Conservation (phyloP, 257 asterid genomes). For the Gardenia jasminoides region DNA sequence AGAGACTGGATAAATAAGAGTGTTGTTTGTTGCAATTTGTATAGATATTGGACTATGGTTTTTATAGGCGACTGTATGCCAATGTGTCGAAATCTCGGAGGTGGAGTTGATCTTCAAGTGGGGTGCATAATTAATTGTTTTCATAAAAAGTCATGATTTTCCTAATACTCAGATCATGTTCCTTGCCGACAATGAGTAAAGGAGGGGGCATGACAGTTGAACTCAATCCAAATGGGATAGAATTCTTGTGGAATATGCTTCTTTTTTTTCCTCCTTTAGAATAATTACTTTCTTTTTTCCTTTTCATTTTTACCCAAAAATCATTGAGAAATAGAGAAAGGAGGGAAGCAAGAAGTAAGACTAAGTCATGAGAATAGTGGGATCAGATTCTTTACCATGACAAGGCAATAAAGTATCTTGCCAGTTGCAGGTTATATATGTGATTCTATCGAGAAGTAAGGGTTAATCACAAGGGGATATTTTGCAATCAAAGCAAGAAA, state of each 20-base stretch:
- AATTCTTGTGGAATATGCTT: neutral
- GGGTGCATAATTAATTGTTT: neutral
- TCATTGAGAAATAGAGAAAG: neutral
- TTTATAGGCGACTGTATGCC: slow-evolving; percentile 5
- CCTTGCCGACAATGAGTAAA: neutral
- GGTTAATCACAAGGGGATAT: too few species aligned
- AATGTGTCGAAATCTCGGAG: neutral
- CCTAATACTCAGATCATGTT: neutral
- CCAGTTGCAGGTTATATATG: too few species aligned
- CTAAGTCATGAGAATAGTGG: neutral
- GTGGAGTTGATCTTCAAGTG: neutral
- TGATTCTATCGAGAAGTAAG: too few species aligned
- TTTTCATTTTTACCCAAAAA: too few species aligned
- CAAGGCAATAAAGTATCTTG: neutral
- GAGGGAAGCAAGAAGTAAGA: neutral
- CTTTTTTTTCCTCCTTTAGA: neutral
- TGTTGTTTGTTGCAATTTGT: neutral
- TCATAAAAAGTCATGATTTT: neutral
- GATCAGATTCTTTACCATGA: neutral
- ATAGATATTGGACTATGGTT: neutral
- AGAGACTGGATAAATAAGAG: neutral
- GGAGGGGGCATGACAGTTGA: neutral
- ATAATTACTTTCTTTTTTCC: neutral
- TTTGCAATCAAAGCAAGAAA: too few species aligned
- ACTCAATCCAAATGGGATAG: neutral